A percentile compares a stretch with the other conserved stretches of the same genome.
These are phyloP conservation scores for Metarhizium rileyi DNA, from an alignment of 2,329 filamentous ascomycete species.

Conservation along the genomic window DNA sequence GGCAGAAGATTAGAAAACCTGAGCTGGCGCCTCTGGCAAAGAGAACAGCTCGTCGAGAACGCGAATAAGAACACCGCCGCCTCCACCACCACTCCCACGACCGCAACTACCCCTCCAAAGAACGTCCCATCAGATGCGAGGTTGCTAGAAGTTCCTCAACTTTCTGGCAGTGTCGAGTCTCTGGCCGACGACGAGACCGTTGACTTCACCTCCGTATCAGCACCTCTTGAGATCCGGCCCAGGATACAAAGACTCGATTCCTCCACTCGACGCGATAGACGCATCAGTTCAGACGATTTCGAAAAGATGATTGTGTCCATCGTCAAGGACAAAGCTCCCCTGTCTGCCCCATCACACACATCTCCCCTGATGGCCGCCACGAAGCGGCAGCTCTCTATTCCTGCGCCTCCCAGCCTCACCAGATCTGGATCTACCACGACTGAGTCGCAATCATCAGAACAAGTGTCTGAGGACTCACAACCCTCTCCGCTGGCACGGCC, in stretches of 20 bases:
- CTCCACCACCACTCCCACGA: constrained; percentile 26
- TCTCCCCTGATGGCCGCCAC: constrained; percentile 23
- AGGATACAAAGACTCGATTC: constrained; percentile 64
- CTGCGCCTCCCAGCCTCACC: constrained; percentile 24
- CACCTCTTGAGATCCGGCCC: constrained; percentile 53
- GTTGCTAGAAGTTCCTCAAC: constrained; percentile 52
- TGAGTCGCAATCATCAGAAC: constrained; percentile 41
- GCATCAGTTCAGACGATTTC: constrained; percentile 85
- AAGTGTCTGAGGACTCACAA: constrained; percentile 19
- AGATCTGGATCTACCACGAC: constrained; percentile 35
- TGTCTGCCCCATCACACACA: constrained; percentile 30
- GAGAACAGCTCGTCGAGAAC: constrained; percentile 71
- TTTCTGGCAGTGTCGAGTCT: constrained; percentile 72
- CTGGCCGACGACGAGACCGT: constrained; percentile 57
- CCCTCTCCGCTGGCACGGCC: constrained; percentile 19
- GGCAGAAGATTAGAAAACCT: constrained; percentile 89
- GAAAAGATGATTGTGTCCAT: constrained; percentile 93
- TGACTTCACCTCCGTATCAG: constrained; percentile 45
- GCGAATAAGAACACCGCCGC: constrained; percentile 40
- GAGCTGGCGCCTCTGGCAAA: constrained; percentile 90
- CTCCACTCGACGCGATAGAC: constrained; percentile 66
- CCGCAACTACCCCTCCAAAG: constrained; percentile 35
- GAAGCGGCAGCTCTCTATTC: constrained; percentile 30
- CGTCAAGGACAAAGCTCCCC: constrained; percentile 68
- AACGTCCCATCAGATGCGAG: constrained; percentile 35